phyloP scores from a whole-genome alignment of 2,329 filamentous ascomycete genomes.

The Colletotrichum truncatum region DNA sequence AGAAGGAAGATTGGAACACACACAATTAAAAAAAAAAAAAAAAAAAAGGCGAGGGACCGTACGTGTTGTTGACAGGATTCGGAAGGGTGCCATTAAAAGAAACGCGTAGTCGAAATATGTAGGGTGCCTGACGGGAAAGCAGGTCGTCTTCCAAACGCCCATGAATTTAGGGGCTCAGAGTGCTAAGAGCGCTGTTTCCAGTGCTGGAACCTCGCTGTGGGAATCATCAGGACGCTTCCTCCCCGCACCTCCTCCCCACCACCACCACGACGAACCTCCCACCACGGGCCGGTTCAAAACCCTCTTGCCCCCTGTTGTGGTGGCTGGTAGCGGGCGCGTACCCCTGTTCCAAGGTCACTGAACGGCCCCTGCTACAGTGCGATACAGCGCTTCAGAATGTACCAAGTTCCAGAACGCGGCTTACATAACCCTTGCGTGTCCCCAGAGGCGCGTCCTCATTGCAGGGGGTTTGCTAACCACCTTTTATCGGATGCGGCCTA shows the following conservation, averaged over 20 bases:
- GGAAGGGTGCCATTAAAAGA: not conserved
- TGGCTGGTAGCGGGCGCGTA: slow-evolving; percentile 27
- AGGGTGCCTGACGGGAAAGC: not conserved
- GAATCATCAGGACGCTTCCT: not conserved
- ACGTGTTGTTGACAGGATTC: slow-evolving; percentile 19
- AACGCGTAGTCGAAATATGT: slow-evolving; percentile 7
- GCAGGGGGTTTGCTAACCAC: slow-evolving; percentile 19
- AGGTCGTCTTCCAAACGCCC: not conserved
- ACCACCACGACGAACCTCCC: not conserved
- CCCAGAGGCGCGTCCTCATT: slow-evolving; percentile 26
- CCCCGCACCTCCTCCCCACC: not conserved
- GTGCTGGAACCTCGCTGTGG: not conserved
- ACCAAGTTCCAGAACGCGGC: slow-evolving; percentile 11
- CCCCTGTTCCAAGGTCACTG: slow-evolving; percentile 12
- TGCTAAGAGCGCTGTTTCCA: not conserved
- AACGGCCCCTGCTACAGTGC: not conserved
- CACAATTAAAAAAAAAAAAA: not conserved
- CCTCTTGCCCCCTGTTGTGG: not conserved
- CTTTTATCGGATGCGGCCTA: slow-evolving; percentile 21
- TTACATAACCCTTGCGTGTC: slow-evolving; percentile 18
- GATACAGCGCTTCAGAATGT: not conserved
- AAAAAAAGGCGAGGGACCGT: not conserved
- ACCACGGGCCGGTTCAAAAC: not conserved
- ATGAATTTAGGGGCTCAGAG: not conserved
- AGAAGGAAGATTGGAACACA: not conserved